Percentiles rank a stretch among this genome's conserved stretches.
Conservation (phyloP, 1,284 basidiomycete species). For the Porphyrellus sp. region DNA sequence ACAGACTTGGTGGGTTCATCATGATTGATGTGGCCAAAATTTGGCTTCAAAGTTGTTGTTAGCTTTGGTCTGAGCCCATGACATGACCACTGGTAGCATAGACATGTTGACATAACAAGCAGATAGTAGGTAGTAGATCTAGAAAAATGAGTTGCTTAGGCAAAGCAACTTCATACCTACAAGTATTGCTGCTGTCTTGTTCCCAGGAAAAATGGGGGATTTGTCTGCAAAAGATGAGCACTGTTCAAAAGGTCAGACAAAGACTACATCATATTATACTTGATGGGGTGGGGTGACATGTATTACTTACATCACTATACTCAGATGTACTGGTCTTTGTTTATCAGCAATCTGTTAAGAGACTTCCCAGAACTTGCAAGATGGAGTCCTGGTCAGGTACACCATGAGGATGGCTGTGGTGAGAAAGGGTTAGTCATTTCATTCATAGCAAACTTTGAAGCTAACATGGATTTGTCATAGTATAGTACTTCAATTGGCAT, state of each 20-base stretch:
- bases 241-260: not conserved
- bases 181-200: not conserved
- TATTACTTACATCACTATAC: not conserved
- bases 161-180: not conserved
- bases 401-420: too few species aligned
- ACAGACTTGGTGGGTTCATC: constrained; percentile 2
- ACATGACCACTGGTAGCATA: not conserved
- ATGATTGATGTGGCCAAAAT: constrained; percentile 14
- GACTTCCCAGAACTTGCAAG: not conserved
- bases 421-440: too few species aligned
- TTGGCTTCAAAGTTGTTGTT: constrained; percentile 2
- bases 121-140: not conserved
- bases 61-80: not conserved
- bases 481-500: too few species aligned
- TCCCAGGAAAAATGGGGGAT: not conserved
- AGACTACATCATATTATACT: not conserved
- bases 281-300: not conserved
- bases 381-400: not conserved
- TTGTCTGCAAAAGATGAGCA: not conserved
- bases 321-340: not conserved
- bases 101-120: not conserved
- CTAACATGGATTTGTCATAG: too few species aligned
- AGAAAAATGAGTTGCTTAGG: not conserved
- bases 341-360: not conserved
- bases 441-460: too few species aligned